A percentile compares a stretch with the other conserved stretches of the same genome.
Conservation (phyloP, 129 eudicot species). For the Ambrosia trifida region DNA sequence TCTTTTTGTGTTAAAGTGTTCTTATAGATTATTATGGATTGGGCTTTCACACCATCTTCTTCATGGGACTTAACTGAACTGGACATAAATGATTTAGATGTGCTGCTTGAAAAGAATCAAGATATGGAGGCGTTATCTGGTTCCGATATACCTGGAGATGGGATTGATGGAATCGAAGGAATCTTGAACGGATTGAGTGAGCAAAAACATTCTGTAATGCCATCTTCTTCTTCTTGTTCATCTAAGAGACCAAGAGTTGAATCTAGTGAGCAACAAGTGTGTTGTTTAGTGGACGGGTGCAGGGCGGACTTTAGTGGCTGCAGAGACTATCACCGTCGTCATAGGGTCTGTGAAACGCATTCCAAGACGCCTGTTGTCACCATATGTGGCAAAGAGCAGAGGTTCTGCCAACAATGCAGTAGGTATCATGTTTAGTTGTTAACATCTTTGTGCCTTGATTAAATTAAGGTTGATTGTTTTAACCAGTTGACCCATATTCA, state of each 20-base stretch:
- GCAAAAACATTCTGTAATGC: conserved; percentile 14
- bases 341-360: conserved; percentile 57
- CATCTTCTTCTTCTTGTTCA: conserved; percentile 28
- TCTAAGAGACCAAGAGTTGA: conserved; percentile 30
- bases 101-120: conserved; percentile 18
- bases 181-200: conserved; percentile 21
- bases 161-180: conserved; percentile 6
- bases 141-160: too few relatives aligned
- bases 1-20: neutral
- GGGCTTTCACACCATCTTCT: conserved; percentile 39
- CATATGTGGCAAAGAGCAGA: conserved; percentile 47
- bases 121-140: conserved; percentile 26
- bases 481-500: conserved; percentile 4
- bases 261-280: conserved; percentile 18
- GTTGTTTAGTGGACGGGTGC: conserved; percentile 60
- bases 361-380: conserved; percentile 50
- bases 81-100: conserved; percentile 28
- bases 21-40: conserved; percentile 34
- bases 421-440: conserved; percentile 37
- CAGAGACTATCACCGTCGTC: conserved; percentile 64
- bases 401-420: conserved; percentile 71
- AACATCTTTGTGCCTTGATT: neutral
- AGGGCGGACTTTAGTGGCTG: conserved; percentile 43
- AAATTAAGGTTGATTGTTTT: neutral
- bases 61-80: conserved; percentile 42